Percentiles rank a stretch among this genome's conserved stretches.
phyloP scores from a whole-genome alignment of 73 alveolate species.

The Tetrahymena elliotti region DNA sequence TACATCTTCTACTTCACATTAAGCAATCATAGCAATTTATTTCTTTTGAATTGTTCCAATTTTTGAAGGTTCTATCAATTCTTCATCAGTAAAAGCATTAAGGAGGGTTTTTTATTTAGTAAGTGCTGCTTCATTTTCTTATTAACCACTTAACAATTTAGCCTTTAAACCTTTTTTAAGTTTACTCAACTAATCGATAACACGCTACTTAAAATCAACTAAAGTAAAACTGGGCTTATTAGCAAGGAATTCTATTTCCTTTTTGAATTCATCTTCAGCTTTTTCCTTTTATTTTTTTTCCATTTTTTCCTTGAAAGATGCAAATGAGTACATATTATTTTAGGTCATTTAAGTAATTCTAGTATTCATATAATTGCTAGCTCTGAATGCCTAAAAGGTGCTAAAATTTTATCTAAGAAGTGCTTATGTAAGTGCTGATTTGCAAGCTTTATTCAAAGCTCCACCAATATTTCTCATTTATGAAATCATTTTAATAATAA shows the following conservation, averaged over 20 bases:
- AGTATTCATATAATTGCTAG: not conserved
- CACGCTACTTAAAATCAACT: not conserved
- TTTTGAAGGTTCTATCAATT: not conserved
- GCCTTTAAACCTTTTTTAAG: not conserved
- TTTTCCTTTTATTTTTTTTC: not conserved
- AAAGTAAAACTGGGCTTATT: not conserved
- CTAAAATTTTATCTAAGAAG: not conserved
- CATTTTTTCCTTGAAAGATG: not conserved
- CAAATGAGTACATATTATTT: not conserved
- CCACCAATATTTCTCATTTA: not conserved
- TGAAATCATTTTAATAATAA: not conserved
- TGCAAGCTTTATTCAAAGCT: not conserved
- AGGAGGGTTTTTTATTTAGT: not conserved
- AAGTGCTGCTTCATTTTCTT: not conserved
- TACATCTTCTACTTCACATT: not conserved
- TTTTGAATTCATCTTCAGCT: not conserved
- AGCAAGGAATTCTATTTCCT: not conserved
- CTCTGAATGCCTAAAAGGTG: not conserved
- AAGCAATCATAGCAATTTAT: not conserved
- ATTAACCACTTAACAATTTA: not conserved
- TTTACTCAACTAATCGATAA: not conserved
- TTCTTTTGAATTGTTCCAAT: not conserved
- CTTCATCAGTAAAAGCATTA: not conserved
- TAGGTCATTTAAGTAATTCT: not conserved
- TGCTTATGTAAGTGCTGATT: not conserved